A percentile compares a stretch with the other conserved stretches of the same genome.
phyloP scores from a whole-genome alignment of 331 rosid genomes.

The Spiraea crenata region DNA sequence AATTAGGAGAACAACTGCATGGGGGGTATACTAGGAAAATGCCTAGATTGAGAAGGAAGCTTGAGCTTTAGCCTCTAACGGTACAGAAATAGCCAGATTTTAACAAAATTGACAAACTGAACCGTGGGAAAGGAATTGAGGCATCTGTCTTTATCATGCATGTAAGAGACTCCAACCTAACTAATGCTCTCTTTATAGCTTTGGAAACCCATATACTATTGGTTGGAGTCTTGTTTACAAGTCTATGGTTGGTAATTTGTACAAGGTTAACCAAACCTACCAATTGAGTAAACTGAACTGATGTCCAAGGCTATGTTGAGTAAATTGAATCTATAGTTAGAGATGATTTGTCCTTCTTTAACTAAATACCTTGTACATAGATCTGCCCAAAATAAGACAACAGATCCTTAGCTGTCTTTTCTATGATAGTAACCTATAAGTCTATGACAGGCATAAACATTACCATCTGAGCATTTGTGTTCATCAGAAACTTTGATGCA shows the following conservation, averaged over 20 bases:
- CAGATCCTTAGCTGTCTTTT: neutral
- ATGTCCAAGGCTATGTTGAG: too few species aligned
- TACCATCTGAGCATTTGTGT: neutral
- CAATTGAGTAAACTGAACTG: neutral
- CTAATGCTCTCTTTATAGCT: neutral
- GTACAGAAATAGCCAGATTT: neutral
- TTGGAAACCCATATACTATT: too few species aligned
- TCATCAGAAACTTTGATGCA: neutral
- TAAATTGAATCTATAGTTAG: too few species aligned
- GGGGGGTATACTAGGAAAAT: neutral
- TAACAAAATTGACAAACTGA: neutral
- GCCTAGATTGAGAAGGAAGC: neutral
- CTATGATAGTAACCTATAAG: neutral
- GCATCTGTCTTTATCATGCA: constrained; percentile 1
- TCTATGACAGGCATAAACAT: neutral
- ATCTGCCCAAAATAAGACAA: neutral
- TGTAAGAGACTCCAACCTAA: neutral
- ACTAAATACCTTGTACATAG: neutral
- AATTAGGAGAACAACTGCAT: neutral
- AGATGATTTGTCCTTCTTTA: too few species aligned
- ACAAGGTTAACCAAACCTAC: too few species aligned
- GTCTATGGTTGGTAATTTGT: too few species aligned
- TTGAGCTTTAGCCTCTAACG: constrained; percentile 1
- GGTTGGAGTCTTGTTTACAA: too few species aligned
- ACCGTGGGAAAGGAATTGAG: neutral